Percentiles rank a stretch among this genome's conserved stretches.
Evolutionary conservation across 129 eudicot genomes (phyloP).

Genomic region (Flaveria bidentis): DNA sequence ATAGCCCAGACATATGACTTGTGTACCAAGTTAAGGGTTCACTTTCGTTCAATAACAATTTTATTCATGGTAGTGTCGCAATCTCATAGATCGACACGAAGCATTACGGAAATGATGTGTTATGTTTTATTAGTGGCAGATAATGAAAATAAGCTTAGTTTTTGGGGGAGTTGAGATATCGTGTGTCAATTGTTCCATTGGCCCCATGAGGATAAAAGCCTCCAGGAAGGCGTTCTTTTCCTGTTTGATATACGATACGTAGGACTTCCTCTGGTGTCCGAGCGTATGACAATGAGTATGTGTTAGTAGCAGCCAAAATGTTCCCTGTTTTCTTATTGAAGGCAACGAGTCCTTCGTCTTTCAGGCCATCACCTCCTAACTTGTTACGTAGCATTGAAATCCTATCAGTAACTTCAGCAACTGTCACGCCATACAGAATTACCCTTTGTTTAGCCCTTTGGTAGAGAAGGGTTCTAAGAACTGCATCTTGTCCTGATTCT

Average conservation of each 20-base stretch:
- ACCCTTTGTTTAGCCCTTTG: neutral
- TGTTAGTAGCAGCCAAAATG: slow-evolving; percentile 52
- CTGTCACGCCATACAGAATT: slow-evolving; percentile 50
- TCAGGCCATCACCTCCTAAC: slow-evolving; percentile 56
- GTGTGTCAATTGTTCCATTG: slow-evolving; percentile 29
- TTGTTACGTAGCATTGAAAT: slow-evolving; percentile 67
- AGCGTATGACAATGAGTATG: slow-evolving; percentile 37
- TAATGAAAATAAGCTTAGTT: neutral
- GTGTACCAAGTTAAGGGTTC: too few relatives aligned
- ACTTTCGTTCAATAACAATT: too few relatives aligned
- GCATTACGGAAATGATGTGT: too few relatives aligned
- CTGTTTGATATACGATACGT: slow-evolving; percentile 18
- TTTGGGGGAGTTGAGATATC: slow-evolving; percentile 17
- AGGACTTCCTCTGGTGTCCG: slow-evolving; percentile 25
- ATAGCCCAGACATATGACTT: too few relatives aligned
- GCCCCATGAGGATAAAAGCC: slow-evolving; percentile 27
- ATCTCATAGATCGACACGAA: too few relatives aligned
- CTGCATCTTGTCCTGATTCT: slow-evolving; percentile 27
- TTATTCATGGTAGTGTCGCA: too few relatives aligned
- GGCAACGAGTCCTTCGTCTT: slow-evolving; percentile 70
- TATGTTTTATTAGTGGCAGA: too few relatives aligned
- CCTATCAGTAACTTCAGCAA: slow-evolving; percentile 40
- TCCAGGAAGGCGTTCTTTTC: slow-evolving; percentile 13
- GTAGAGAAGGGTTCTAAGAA: slow-evolving; percentile 24
- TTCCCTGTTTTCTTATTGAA: slow-evolving; percentile 45